phyloP scores from a whole-genome alignment of 257 asterid species.

The Hygrophila difformis region DNA sequence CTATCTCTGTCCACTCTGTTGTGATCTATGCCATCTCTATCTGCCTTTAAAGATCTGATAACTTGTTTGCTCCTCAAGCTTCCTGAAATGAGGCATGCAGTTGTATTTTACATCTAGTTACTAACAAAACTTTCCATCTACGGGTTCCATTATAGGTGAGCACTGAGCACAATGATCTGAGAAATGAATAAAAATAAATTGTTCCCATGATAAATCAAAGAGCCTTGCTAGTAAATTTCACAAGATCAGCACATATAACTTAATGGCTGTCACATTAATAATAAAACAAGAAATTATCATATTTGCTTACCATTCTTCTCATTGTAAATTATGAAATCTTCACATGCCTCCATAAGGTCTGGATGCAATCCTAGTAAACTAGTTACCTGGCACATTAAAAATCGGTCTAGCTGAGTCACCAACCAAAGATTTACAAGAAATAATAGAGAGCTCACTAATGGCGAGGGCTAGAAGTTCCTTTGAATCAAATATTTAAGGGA shows the following conservation, averaged over 20 bases:
- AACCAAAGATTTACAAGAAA: conserved; percentile 14
- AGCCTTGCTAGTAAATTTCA: too few relatives aligned
- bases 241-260: too few relatives aligned
- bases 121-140: neutral
- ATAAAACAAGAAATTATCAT: too few relatives aligned
- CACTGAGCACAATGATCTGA: neutral
- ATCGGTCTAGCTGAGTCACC: too few relatives aligned
- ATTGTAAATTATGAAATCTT: conserved; percentile 34
- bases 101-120: conserved; percentile 1
- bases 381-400: conserved; percentile 34
- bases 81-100: conserved; percentile 37
- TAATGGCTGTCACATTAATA: too few relatives aligned
- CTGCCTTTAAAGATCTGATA: conserved; percentile 33
- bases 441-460: conserved; percentile 15
- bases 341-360: conserved; percentile 55
- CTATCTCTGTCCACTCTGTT: conserved; percentile 46
- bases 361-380: conserved; percentile 47
- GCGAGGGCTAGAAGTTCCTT: too few relatives aligned
- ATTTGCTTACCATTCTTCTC: conserved; percentile 54
- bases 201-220: too few relatives aligned
- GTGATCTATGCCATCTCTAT: conserved; percentile 41
- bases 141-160: too few relatives aligned
- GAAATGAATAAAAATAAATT: conserved; percentile 9
- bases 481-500: conserved; percentile 14
- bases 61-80: conserved; percentile 40